A percentile compares a stretch with the other conserved stretches of the same genome.
Conservation (phyloP, 1,284 basidiomycete species). For the Tilletiaria anomala region DNA sequence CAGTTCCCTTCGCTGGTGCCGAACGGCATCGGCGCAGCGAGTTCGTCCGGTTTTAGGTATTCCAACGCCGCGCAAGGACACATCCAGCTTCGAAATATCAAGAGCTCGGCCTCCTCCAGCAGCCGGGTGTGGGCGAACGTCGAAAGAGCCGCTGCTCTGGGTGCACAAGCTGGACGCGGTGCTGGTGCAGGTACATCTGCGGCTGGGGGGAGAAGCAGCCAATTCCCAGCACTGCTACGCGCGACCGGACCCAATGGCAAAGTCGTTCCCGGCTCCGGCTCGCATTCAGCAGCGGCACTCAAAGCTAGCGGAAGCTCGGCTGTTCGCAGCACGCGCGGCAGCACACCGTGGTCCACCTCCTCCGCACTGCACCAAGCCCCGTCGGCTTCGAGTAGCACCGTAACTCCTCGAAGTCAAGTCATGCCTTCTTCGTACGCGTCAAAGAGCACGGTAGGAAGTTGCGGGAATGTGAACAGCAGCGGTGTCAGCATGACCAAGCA, state of each 20-base stretch:
- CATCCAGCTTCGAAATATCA: conserved; percentile 67
- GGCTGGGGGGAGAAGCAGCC: neutral
- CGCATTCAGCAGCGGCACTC: no score
- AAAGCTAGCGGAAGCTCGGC: no score
- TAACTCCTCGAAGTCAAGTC: neutral
- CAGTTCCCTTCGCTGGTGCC: conserved; percentile 71
- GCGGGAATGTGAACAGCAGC: conserved; percentile 1
- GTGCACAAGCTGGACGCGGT: neutral
- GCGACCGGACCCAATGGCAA: no score
- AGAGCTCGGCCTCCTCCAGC: conserved; percentile 51
- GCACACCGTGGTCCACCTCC: no score
- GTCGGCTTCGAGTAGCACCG: neutral
- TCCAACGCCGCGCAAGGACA: conserved; percentile 41
- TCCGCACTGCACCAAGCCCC: conserved; percentile 4
- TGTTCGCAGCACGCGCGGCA: no score
- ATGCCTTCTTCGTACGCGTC: neutral
- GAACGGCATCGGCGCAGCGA: conserved; percentile 17
- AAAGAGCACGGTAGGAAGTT: conserved; percentile 1
- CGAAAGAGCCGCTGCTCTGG: conserved; percentile 56
- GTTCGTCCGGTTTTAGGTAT: neutral
- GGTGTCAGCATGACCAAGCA: neutral
- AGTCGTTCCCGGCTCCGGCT: no score
- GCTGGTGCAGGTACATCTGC: neutral
- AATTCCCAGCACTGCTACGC: conserved; percentile 10
- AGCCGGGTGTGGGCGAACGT: conserved; percentile 71